Base-by-base conservation (phyloP, 1,284 basidiomycete genomes). In the Earliella scabrosa region DNA sequence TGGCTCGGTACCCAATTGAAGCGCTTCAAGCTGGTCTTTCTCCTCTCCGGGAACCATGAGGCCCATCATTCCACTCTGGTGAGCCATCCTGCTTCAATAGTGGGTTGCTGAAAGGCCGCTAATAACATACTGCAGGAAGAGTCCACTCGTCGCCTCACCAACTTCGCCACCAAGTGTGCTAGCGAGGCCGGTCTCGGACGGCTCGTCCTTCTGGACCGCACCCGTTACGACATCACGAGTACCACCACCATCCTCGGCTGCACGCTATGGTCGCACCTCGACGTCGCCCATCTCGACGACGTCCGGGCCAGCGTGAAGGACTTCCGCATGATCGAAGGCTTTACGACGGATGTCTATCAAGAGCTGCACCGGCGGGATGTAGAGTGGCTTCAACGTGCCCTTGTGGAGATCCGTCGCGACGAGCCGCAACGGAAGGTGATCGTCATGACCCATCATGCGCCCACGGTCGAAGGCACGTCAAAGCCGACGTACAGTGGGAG, bases 401-500 rank as follows among this genome's bases (percentile, higher is more conserved):
- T 74, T 14, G 48, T 63, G 20, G 27, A 61, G 18, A 69, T 75
- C 40, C 59, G 64, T 13, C 32, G 36, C 16, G 56, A 68, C 27
- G 71, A 74, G 56, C 72, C 72, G 1, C 52, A 66, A n/a, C 61
- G 74, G n/a, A 54, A 61, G 26, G 58, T 75, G 16, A 58, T 73
- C 24, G 64, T 76, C 13, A 70, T 77, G 56, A 75, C 74, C 14
- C 76, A 77, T 54, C 73, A 76, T 56, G 74, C 73, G 3, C 76
- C 75, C 11, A 75, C 75, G 8, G 56, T 66, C 23, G 58, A 63
- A 10, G 73, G 69, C n/a, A 75, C 73, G 10, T 58, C 66, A 21
- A 65, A 74, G 50, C 73, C 73, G 18, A 68, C 64, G 51, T 70
- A 61, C 57, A 50, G 53, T 3, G 68, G 59, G 7, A 60, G 63